Evolutionary conservation across 495 filamentous ascomycete genomes (phyloP), one percentile per base, ranked within the genome.

Genomic region (Trichoderma gamsii): DNA sequence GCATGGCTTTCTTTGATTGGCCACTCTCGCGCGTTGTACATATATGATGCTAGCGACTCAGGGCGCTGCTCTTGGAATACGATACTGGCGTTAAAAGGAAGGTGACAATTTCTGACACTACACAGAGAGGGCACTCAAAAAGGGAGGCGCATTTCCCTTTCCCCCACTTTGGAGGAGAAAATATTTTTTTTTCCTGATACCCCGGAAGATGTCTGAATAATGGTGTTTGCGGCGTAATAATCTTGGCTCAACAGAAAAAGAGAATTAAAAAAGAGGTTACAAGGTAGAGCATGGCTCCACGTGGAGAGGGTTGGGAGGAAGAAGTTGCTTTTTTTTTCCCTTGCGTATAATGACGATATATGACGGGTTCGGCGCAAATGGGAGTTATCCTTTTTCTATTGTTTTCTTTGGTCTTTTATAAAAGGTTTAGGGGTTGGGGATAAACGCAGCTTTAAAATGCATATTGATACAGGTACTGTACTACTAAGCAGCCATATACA

Each of bases 1-100:
- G 63, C 63, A 65, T 44, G 29, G 21, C n/a, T 65, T 41, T 25
- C n/a, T 65, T 43, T 41, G n/a, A 41, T 41, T 41, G 6, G 63
- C 15, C 35, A 7, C 29, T 44, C 35, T 1, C 63, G 35, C 15
- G 6, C 4, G 32, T 65, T 65, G 35, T 44, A 41, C 23, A n/a
- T 44, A 65, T 9, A 65, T 2, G 35, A 52, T 52, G 35, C 35
- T 38, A 5, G 49, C 49, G 18, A 15, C 43, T 18, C 0, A 52
- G 4, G n/a, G 21, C 23, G 11, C 25, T 23, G 56, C 27, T 25
- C 4, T 2, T 56, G 51, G 56, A 21, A 23, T 13, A 11, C 21
- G 25, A 13, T 32, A 12, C 56, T 32, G 56, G 56, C 56, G 56
- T 61, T 61, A n/a, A 38, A 38, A 9, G 23, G 56, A 25, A 61